These are phyloP conservation scores for Yarrowia keelungensis DNA, from an alignment of 805 yeast species.

Conservation along the genomic window DNA sequence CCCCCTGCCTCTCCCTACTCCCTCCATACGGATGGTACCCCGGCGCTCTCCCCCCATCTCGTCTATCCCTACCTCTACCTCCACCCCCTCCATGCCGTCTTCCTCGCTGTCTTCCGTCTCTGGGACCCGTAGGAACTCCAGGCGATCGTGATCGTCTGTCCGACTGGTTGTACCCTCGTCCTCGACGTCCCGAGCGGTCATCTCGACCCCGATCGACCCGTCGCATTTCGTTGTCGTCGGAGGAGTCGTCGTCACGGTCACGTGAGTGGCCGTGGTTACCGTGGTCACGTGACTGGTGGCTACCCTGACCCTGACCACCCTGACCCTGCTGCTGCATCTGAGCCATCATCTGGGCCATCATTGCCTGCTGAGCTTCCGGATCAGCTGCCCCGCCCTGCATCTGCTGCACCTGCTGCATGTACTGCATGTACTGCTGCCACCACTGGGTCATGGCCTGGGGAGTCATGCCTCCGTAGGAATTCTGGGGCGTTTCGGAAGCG, in stretches of 20 bases:
- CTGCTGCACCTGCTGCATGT: constrained; percentile 35
- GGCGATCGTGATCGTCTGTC: constrained; percentile 22
- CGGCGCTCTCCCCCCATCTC: constrained; percentile 10
- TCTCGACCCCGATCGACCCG: constrained; percentile 33
- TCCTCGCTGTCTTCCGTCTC: constrained; percentile 34
- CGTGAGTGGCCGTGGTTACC: background rate
- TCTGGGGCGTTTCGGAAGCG: background rate
- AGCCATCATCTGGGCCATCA: constrained; percentile 31
- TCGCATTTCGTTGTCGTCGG: constrained; percentile 34
- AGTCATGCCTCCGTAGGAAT: constrained; percentile 36
- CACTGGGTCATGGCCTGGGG: constrained; percentile 39
- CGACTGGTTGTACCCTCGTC: constrained; percentile 33
- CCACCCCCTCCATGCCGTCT: constrained; percentile 24
- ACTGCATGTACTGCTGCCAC: constrained; percentile 38
- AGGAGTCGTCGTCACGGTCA: background rate
- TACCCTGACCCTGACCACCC: background rate
- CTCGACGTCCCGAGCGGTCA: constrained; percentile 31
- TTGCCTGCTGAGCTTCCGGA: constrained; percentile 28
- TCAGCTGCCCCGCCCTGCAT: constrained; percentile 18
- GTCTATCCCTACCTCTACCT: constrained; percentile 9
- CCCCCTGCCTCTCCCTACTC: background rate
- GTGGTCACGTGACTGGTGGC: no score
- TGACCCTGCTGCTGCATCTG: constrained; percentile 30
- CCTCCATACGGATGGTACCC: constrained; percentile 16
- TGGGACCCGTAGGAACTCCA: constrained; percentile 31